Evolutionary conservation across 495 filamentous ascomycete species (phyloP), one percentile per base, ranked within the genome.

Genomic region (Venustampulla echinocandica): DNA sequence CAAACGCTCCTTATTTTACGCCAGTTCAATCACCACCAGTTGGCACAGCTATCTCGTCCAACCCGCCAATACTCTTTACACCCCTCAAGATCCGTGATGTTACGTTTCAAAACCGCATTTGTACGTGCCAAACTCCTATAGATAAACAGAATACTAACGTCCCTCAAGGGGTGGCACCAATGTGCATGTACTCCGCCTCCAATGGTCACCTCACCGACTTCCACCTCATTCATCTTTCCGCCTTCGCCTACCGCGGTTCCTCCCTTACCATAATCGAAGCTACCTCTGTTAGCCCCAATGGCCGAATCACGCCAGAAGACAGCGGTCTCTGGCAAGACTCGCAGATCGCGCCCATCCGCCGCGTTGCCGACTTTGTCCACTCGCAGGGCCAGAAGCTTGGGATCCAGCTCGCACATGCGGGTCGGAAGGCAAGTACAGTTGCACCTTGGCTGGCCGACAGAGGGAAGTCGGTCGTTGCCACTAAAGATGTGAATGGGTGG

Each of bases 391-490:
- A 77, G 50, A 79, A 85, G 57, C 62, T 81, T 27, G 82, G 74
- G 11, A 79, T 90, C 50, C 85, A 90, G 63, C 70, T 90, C 10
- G 79, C 67, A 2, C 85, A 90, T 56, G 82, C 83, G 17, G 85
- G 85, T 11, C 72, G 85, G 34, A 90, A 90, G 62, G 82, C 76
- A 1, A 80, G 75, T 53, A 77, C 70, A 0, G 57, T 78, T 1
- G 69, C 79, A 0, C 82, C 82, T 0, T 87, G 80, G 81, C 37
- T 81, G 13, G 63, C 58, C 4, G 46, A 51, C 24, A 37, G 59
- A 0, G 50, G 50, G 20, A 55, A 51, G 38, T 64, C 65, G 22
- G 57, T 77, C 9, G 69, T 69, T 10, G 66, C 74, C 0, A 64
- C 68, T 7, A 64, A 70, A 42, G 64, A 70, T n/a, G 75, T 74